Conservation (phyloP, 2,329 filamentous ascomycete species). For the Epicoccum sorghinum region DNA sequence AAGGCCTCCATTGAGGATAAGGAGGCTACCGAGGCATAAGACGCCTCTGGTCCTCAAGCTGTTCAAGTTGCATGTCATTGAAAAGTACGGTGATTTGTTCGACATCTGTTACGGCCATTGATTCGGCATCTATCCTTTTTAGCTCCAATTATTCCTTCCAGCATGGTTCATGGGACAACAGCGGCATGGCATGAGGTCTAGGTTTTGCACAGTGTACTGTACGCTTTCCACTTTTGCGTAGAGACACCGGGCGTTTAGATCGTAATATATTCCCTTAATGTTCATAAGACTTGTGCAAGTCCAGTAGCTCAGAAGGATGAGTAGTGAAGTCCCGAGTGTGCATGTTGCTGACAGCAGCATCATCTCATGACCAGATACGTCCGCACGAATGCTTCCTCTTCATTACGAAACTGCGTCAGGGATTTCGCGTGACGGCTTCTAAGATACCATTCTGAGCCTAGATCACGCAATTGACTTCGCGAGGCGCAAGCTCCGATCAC, state of each 20-base stretch:
- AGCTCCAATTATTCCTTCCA: constrained; percentile 22
- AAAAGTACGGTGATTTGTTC: constrained; percentile 25
- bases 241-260: constrained; percentile 26
- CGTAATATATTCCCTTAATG: constrained; percentile 26
- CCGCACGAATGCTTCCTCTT: no score
- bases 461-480: constrained; percentile 4
- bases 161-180: constrained; percentile 28
- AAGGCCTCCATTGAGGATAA: constrained; percentile 65
- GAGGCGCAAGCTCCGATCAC: constrained; percentile 3
- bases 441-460: neutral
- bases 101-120: constrained; percentile 25
- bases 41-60: neutral
- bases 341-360: neutral
- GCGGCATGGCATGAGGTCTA: constrained; percentile 27
- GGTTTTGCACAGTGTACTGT: constrained; percentile 23
- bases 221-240: constrained; percentile 20
- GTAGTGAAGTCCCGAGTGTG: neutral
- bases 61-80: constrained; percentile 15
- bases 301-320: no score
- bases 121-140: constrained; percentile 22
- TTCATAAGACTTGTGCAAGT: constrained; percentile 1
- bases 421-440: neutral
- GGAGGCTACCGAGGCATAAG: constrained; percentile 34
- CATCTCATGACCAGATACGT: no score
- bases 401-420: neutral